A percentile compares a stretch with the other conserved stretches of the same genome.
phyloP scores from a whole-genome alignment of 495 filamentous ascomycete species.

The Hyphodiscus hymeniophilus region DNA sequence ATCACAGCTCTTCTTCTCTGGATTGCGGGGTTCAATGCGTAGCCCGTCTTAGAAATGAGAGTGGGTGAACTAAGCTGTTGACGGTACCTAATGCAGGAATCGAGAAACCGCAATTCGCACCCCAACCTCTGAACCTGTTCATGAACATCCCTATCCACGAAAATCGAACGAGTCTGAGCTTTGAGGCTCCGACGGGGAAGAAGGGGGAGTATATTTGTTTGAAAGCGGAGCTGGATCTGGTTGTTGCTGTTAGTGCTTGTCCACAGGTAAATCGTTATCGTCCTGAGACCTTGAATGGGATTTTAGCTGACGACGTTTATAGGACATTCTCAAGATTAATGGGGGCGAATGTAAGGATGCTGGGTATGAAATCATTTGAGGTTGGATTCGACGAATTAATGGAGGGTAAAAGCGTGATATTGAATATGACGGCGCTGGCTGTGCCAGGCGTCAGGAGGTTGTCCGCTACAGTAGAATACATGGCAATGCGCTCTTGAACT shows the following conservation, averaged over 20 bases:
- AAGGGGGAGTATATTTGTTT: constrained; percentile 31
- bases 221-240: constrained; percentile 29
- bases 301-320: constrained; percentile 1
- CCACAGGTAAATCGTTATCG: constrained; percentile 21
- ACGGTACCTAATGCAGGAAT: too few relatives aligned
- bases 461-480: too few relatives aligned
- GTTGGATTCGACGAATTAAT: too few relatives aligned
- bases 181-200: constrained; percentile 27
- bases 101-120: constrained; percentile 27
- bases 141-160: constrained; percentile 37
- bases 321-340: constrained; percentile 35
- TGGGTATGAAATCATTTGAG: constrained; percentile 21
- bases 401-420: too few relatives aligned
- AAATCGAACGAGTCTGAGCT: constrained; percentile 24
- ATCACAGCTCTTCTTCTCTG: background rate
- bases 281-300: too few relatives aligned
- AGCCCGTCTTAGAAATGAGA: too few relatives aligned
- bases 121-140: constrained; percentile 38
- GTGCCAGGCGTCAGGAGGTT: too few relatives aligned
- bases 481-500: too few relatives aligned
- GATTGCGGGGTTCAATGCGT: too few relatives aligned
- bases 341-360: constrained; percentile 31
- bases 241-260: constrained; percentile 36
- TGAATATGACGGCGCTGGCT: too few relatives aligned
- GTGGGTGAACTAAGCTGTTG: too few relatives aligned